Percentiles rank a stretch among this genome's conserved stretches.
These are phyloP conservation scores for Rhododendron henanense DNA, from an alignment of 148 eudicot genomes.

Conservation along the genomic window DNA sequence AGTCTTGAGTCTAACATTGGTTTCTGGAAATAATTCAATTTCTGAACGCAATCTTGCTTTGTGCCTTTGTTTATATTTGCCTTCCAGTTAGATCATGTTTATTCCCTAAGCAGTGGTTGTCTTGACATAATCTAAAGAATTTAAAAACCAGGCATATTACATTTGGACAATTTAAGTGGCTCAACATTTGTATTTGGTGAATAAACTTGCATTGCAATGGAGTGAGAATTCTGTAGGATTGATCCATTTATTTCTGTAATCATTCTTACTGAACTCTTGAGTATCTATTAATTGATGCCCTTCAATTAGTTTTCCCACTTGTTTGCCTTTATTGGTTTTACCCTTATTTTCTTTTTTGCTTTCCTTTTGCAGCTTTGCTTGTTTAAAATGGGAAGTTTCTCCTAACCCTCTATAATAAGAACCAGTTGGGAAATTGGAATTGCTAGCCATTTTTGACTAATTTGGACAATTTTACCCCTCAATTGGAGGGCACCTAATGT, in stretches of 20 bases:
- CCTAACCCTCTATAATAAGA: no score
- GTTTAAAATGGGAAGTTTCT: conserved; percentile 38
- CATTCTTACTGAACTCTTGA: not conserved
- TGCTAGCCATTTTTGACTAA: no score
- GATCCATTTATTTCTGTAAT: not conserved
- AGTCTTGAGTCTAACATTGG: not conserved
- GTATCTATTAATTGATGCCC: not conserved
- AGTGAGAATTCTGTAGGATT: not conserved
- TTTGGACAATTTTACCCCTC: no score
- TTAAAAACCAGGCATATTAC: not conserved
- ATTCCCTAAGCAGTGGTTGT: not conserved
- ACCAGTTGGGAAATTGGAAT: no score
- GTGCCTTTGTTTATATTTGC: not conserved
- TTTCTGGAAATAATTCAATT: not conserved
- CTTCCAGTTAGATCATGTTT: not conserved
- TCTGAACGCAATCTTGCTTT: not conserved
- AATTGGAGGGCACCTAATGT: no score
- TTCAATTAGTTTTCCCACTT: not conserved
- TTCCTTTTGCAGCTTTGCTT: conserved; percentile 58
- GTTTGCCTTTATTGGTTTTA: not conserved
- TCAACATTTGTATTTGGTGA: not conserved
- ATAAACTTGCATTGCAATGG: not conserved
- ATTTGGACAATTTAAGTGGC: not conserved
- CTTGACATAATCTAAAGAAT: not conserved
- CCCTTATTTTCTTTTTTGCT: conserved; percentile 3